Base-by-base conservation (phyloP, 2,329 filamentous ascomycete genomes). In the Xenosphaeropsis pyriputrescens region DNA sequence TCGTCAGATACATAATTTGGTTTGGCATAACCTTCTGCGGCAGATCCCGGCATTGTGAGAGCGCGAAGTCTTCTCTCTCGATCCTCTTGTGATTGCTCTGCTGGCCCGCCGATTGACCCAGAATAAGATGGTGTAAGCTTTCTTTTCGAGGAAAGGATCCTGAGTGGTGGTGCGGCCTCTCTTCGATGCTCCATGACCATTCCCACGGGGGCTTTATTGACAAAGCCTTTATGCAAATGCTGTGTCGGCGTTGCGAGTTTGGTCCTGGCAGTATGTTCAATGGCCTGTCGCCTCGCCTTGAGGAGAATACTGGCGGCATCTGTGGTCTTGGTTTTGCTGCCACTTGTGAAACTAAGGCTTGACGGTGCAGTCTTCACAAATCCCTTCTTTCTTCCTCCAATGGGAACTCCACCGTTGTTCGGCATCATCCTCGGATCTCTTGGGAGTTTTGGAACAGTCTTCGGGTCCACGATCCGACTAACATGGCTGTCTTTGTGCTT, bases 401-500 rank as follows among this genome's bases (percentile, higher is more conserved):
- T 16, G 11, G 50, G 52, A 29, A 55, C 48, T 15, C 55, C 50
- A 2, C 53, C 52, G 48, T 54, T 50, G 29, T 56, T 54, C 1
- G 51, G 46, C 6, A 50, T 36, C 53, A 56, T 56, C n/a, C 52
- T 44, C n/a, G 52, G 41, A 57, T 59, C 49, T 50, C 59, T 38
- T 47, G 61, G 42, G 46, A 55, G 53, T 6, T 57, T 61, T 1
- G 69, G 68, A 8, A 76, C 53, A 9, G 56, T 54, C 18, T 57
- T 62, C 33, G 60, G 57, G 41, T 70, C 64, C 19, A 81, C 63
- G 29, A 83, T 64, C 41, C 65, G 67, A 42, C 70, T 69, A 12
- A 63, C 64, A 40, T 77, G 72, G 39, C 67, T 64, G 29, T 68
- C 65, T 45, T 73, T 72, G 43, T 73, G 62, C 41, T 72, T 61